Conservation (phyloP, 2,329 filamentous ascomycete species). For the Thermochaetoides dissita region DNA sequence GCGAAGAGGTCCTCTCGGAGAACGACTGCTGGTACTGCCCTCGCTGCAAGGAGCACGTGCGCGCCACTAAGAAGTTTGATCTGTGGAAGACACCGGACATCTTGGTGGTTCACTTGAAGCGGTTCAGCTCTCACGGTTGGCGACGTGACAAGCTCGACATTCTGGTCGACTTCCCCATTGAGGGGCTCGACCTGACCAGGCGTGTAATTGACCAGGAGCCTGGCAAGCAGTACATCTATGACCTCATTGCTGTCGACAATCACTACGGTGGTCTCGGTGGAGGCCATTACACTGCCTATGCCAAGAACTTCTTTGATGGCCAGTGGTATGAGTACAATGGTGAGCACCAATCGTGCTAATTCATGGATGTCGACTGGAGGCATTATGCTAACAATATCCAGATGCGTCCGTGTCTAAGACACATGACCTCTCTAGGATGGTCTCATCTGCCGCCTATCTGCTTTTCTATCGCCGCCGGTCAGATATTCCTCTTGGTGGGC, state of each 20-base stretch:
- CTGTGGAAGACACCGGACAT: conserved; percentile 96
- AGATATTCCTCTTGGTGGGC: conserved; percentile 61
- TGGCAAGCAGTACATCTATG: conserved; percentile 73
- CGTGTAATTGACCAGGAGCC: conserved; percentile 69
- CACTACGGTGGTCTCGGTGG: conserved; percentile 88
- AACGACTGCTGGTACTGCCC: conserved; percentile 98
- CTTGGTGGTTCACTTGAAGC: conserved; percentile 85
- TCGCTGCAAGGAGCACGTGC: conserved; percentile 82
- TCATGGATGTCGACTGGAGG: too few relatives aligned
- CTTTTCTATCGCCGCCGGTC: conserved; percentile 90
- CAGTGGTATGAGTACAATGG: conserved; percentile 97
- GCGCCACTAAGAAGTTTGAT: conserved; percentile 91
- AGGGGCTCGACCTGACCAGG: conserved; percentile 67
- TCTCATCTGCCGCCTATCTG: conserved; percentile 73
- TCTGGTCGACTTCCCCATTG: conserved; percentile 78
- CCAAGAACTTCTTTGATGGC: conserved; percentile 78
- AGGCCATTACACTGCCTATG: conserved; percentile 90
- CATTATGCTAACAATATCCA: conserved; percentile 32
- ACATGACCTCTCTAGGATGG: conserved; percentile 45
- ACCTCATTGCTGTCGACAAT: conserved; percentile 90
- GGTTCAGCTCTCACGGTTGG: conserved; percentile 73
- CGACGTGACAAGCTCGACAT: conserved; percentile 87
- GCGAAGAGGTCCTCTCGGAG: conserved; percentile 83
- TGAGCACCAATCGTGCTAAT: conserved; percentile 27
- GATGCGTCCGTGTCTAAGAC: conserved; percentile 59